Evolutionary conservation across 495 filamentous ascomycete species (phyloP).

Genomic region (Xanthoparmelia taractica): DNA sequence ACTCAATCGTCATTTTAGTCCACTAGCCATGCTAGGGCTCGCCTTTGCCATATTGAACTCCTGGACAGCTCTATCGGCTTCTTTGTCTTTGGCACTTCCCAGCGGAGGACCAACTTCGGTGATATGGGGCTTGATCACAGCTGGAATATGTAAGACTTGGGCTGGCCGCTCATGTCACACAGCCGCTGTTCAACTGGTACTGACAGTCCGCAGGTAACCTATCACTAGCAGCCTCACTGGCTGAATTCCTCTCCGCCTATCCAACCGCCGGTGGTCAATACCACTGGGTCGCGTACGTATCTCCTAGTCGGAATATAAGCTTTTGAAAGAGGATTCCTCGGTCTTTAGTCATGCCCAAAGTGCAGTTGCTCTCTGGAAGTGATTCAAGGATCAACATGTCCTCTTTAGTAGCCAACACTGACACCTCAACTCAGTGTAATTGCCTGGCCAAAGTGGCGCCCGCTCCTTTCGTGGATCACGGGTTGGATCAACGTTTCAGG

Average conservation of each 20-base stretch:
- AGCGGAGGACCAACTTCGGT: constrained; percentile 42
- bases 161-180: background rate
- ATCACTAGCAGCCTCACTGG: constrained; percentile 62
- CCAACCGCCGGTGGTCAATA: constrained; percentile 66
- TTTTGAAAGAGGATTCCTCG: background rate
- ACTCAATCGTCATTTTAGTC: constrained; percentile 50
- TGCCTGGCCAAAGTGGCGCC: constrained; percentile 41
- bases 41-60: constrained; percentile 50
- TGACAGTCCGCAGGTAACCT: constrained; percentile 36
- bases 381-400: background rate
- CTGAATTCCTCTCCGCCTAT: constrained; percentile 66
- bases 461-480: constrained; percentile 59
- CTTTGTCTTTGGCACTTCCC: constrained; percentile 42
- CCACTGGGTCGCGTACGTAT: constrained; percentile 63
- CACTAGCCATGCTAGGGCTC: constrained; percentile 46
- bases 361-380: background rate
- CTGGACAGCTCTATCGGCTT: constrained; percentile 47
- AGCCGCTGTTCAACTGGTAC: too few species aligned
- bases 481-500: constrained; percentile 71
- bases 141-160: constrained; percentile 47
- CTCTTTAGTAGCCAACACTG: background rate
- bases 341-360: background rate
- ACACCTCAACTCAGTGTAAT: background rate
- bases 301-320: constrained; percentile 32
- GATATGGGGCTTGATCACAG: constrained; percentile 53